Base-by-base conservation (phyloP, 352 stramenopile genomes). In the Blastocystis sp. region DNA sequence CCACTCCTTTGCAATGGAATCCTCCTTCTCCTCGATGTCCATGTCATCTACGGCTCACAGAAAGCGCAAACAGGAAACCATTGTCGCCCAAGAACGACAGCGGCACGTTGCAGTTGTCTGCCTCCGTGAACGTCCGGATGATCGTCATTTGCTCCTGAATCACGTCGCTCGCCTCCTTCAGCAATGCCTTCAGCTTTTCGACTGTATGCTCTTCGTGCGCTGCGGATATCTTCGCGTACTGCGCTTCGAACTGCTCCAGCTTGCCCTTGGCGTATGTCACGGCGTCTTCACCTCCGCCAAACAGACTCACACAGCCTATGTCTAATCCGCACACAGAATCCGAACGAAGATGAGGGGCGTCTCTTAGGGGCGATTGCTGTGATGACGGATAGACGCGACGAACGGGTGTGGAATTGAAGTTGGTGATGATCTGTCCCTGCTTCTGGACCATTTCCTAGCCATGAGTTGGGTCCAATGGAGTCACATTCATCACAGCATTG, bases 1-100 rank as follows among this genome's bases (percentile, higher is more conserved):
- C 16, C 45, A 55, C 45, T 6, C 45, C 45, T 55, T 55, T 16
- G 45, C 45, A 55, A 55, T 55, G 6, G 45, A 55, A 16, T 55
- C 45, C 16, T 55, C 45, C 45, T 55, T 55, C 45, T 55, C 45
- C 16, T 55, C 45, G 16, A 16, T 55, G 6, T 55, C 45, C 45
- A 55, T 55, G 45, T 55, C 45, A 55, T n/a, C n/a, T n/a, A n/a
- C n/a, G n/a, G n/a, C n/a, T n/a, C n/a, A n/a, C n/a, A n/a, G n/a
- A n/a, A n/a, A n/a, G n/a, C n/a, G n/a, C n/a, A n/a, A n/a, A n/a
- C n/a, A n/a, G n/a, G n/a, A n/a, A n/a, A n/a, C n/a, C n/a, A 50
- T 61, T 78, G 16, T 78, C 66, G 29, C 51, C 66, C n/a, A 85
- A 55, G 37, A 85, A 85, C 2, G 74, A 85, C n/a, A 85, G 74